These are phyloP conservation scores for Gamarada debralockiae DNA, from an alignment of 495 filamentous ascomycete genomes.

Conservation along the genomic window DNA sequence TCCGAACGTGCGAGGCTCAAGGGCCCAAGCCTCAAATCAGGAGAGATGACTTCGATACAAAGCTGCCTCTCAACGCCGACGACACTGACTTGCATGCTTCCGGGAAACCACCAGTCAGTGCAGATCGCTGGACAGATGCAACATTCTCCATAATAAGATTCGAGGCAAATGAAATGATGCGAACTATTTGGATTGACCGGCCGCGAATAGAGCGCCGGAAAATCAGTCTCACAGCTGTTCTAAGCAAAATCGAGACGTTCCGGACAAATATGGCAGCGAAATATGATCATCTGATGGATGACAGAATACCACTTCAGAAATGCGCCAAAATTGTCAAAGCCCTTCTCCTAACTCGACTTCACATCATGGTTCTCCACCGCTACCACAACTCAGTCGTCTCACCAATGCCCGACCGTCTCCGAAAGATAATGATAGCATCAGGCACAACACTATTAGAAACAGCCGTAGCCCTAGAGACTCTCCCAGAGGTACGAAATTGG, in stretches of 20 bases:
- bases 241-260: slow-evolving; percentile 61
- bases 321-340: slow-evolving; percentile 57
- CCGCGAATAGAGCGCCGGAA: slow-evolving; percentile 55
- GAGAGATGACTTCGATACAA: slow-evolving; percentile 66
- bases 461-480: slow-evolving; percentile 55
- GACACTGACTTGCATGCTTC: slow-evolving; percentile 50
- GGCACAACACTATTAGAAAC: slow-evolving; percentile 53
- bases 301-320: slow-evolving; percentile 51
- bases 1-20: slow-evolving; percentile 71
- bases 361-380: slow-evolving; percentile 61
- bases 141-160: slow-evolving; percentile 63
- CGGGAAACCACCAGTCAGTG: slow-evolving; percentile 28
- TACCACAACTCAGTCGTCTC: slow-evolving; percentile 55
- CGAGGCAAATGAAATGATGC: slow-evolving; percentile 70
- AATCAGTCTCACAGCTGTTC: slow-evolving; percentile 49
- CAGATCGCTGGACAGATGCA: slow-evolving; percentile 58
- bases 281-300: slow-evolving; percentile 56
- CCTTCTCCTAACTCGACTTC: slow-evolving; percentile 55
- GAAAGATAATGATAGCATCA: slow-evolving; percentile 44
- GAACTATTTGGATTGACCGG: slow-evolving; percentile 59
- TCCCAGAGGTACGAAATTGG: slow-evolving; percentile 46
- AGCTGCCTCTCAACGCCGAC: slow-evolving; percentile 62
- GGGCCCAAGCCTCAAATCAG: slow-evolving; percentile 66
- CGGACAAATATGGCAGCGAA: slow-evolving; percentile 51
- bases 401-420: slow-evolving; percentile 42